phyloP scores from a whole-genome alignment of 805 yeast species.

The Suhomyces sp. region DNA sequence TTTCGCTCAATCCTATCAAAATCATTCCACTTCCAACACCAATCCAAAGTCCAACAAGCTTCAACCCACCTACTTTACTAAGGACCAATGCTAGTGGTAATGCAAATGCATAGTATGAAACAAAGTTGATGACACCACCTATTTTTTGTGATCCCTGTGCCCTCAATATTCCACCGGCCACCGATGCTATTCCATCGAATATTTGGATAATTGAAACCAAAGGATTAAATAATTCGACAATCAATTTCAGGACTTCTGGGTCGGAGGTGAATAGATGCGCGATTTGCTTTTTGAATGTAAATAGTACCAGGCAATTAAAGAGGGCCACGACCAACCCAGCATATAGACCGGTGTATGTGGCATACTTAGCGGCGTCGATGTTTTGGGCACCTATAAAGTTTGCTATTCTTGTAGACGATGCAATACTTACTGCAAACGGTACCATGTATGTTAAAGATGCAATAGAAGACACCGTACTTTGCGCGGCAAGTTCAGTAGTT shows the following conservation, averaged over 20 bases:
- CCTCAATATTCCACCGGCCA: slow-evolving; percentile 69
- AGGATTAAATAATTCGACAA: slow-evolving; percentile 55
- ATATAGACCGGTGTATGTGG: slow-evolving; percentile 31
- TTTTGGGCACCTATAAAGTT: slow-evolving; percentile 44
- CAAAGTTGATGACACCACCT: slow-evolving; percentile 66
- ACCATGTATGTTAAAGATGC: slow-evolving; percentile 44
- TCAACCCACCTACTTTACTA: slow-evolving; percentile 43
- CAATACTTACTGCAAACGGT: slow-evolving; percentile 46
- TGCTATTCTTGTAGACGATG: slow-evolving; percentile 44
- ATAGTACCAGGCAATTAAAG: slow-evolving; percentile 44
- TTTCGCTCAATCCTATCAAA: slow-evolving; percentile 49
- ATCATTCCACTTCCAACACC: slow-evolving; percentile 68
- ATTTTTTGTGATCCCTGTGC: slow-evolving; percentile 74
- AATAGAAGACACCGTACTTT: slow-evolving; percentile 48
- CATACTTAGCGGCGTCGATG: slow-evolving; percentile 32
- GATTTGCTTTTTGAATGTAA: slow-evolving; percentile 45
- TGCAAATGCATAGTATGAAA: slow-evolving; percentile 70
- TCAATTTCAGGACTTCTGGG: slow-evolving; percentile 49
- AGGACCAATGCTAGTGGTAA: slow-evolving; percentile 62
- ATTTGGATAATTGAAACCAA: slow-evolving; percentile 63
- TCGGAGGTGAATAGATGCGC: slow-evolving; percentile 63
- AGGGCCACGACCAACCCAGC: slow-evolving; percentile 28
- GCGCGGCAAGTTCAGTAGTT: slow-evolving; percentile 50
- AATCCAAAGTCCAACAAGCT: slow-evolving; percentile 67
- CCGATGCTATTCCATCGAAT: slow-evolving; percentile 66